Conservation (phyloP, 1,284 basidiomycete species). For the Papiliotrema terrestris region DNA sequence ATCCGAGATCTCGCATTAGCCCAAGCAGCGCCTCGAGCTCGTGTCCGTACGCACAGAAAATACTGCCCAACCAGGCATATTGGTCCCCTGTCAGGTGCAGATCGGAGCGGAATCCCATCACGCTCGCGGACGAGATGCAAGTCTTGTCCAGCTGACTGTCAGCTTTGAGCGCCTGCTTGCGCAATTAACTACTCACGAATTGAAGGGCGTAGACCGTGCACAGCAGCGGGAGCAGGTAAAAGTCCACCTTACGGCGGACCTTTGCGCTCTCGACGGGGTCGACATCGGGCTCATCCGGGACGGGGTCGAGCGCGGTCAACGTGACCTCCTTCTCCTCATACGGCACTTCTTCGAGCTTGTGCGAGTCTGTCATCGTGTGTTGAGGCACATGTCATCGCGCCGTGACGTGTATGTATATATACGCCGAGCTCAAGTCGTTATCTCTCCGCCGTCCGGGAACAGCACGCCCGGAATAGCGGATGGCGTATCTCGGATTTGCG, state of each 20-base stretch:
- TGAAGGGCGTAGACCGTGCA: constrained; percentile 9
- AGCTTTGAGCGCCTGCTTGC: too few species aligned
- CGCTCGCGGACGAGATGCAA: too few species aligned
- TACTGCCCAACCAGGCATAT: constrained; percentile 17
- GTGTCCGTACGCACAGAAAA: constrained; percentile 23
- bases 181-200: constrained; percentile 5
- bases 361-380: too few species aligned
- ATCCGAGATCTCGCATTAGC: constrained; percentile 15
- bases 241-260: constrained; percentile 4
- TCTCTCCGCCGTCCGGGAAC: too few species aligned
- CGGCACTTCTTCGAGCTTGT: too few species aligned
- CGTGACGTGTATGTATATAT: too few species aligned
- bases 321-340: too few species aligned
- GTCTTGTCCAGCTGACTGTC: too few species aligned
- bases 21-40: background rate
- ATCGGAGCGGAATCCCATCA: background rate
- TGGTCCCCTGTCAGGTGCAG: constrained; percentile 6
- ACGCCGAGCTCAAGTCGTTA: too few species aligned
- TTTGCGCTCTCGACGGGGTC: background rate
- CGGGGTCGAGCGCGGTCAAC: background rate
- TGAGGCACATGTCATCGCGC: too few species aligned
- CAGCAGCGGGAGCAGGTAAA: constrained; percentile 3
- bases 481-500: too few species aligned
- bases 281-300: background rate
- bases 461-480: too few species aligned